phyloP scores from a whole-genome alignment of 139 green algal genomes.

The Chlorella vulgaris region DNA sequence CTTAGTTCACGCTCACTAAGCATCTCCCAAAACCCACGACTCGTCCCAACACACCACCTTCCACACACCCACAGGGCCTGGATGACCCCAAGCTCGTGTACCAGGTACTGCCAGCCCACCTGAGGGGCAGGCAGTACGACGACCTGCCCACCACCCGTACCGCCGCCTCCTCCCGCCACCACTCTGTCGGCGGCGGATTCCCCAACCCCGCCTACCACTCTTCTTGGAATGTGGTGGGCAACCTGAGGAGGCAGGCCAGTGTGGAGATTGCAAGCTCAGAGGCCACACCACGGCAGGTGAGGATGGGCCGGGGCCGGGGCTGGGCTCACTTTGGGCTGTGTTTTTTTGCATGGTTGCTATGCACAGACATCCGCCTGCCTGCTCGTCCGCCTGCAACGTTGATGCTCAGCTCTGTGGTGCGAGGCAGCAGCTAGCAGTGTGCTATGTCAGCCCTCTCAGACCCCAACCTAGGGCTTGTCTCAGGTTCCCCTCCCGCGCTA shows the following conservation, averaged over 20 bases:
- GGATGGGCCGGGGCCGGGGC: background rate
- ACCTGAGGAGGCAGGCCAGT: constrained; percentile 5
- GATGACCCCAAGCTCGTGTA: constrained; percentile 59
- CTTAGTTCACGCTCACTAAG: background rate
- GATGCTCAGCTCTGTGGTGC: no score
- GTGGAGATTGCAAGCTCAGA: constrained; percentile 6
- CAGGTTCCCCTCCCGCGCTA: background rate
- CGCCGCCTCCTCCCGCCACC: background rate
- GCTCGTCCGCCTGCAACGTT: no score
- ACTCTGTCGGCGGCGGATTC: background rate
- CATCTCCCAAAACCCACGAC: background rate
- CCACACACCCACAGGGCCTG: constrained; percentile 19
- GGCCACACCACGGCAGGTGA: constrained; percentile 9
- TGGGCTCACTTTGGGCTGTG: background rate
- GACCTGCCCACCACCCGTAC: constrained; percentile 18
- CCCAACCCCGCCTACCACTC: background rate
- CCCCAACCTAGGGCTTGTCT: background rate
- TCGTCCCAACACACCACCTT: no score
- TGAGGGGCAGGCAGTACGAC: constrained; percentile 26
- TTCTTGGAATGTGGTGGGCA: background rate
- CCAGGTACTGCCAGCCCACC: constrained; percentile 35
- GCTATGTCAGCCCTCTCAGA: no score
- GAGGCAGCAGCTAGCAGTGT: background rate
- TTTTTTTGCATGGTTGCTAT: background rate
- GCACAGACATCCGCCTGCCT: background rate